Evolutionary conservation across 2,329 filamentous ascomycete genomes (phyloP), one percentile per base, ranked within the genome.

Genomic region (Elsinoe fawcettii): DNA sequence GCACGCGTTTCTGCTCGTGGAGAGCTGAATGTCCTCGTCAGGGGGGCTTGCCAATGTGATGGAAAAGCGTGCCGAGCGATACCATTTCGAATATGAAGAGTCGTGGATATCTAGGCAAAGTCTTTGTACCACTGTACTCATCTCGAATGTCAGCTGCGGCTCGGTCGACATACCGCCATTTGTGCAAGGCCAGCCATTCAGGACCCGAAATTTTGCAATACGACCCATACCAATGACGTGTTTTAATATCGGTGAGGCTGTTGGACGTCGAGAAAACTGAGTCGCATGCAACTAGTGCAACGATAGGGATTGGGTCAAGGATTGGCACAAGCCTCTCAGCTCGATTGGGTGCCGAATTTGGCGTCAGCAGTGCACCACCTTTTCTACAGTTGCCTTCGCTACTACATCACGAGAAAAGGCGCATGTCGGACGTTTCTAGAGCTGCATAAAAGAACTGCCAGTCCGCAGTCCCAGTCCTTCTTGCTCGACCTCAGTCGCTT

Each of bases 121-220:
- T 12, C 14, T 14, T 37, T 12, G 34, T 37, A 37, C 34, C 14
- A 37, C 14, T 37, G 11, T 37, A 14, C 5, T n/a, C 14, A 12
- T n/a, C 14, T n/a, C 14, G 34, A 49, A 16, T 32, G 44, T 49
- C 44, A 49, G 44, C 44, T 49, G 44, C 44, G 44, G 44, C 44
- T n/a, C 16, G 20, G 41, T 23, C 2, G 22, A 44, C 9, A 16
- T 44, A 22, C 20, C 20, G 22, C 9, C 20, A 46, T 23, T 25
- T 18, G 12, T 14, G 11, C 41, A 23, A 22, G 22, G 16, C 41
- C 41, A 22, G 23, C 20, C 41, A 37, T 23, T 4, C 20, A 46
- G 41, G 41, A 25, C 18, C 20, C 25, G 27, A 18, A 25, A 32
- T 8, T n/a, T 7, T 22, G 25, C 8, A 30, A 30, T 32, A 51